Evolutionary conservation across 225 moss, liverwort and hornwort genomes (phyloP).

Genomic region (Lunularia cruciata): DNA sequence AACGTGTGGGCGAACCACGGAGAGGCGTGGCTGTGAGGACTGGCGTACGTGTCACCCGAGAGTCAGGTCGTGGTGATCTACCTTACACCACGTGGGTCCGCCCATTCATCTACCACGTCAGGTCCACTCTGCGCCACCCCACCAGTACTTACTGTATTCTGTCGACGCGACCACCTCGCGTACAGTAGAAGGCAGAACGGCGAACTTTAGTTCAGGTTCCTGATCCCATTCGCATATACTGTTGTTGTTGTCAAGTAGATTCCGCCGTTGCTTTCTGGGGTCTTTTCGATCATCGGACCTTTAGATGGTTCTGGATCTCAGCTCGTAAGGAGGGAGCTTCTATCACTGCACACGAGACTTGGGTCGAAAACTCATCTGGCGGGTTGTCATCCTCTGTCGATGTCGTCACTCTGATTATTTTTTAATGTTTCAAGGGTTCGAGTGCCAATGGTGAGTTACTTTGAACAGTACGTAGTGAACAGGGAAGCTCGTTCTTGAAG

Average conservation of each 20-base stretch:
- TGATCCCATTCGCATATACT: background rate
- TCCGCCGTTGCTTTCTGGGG: too few relatives aligned
- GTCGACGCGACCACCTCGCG: background rate
- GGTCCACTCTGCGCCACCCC: background rate
- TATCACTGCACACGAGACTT: too few relatives aligned
- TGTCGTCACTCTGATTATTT: background rate
- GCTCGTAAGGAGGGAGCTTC: too few relatives aligned
- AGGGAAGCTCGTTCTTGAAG: background rate
- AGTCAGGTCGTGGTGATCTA: background rate
- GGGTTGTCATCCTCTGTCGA: background rate
- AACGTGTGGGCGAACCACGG: background rate
- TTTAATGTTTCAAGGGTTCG: too few relatives aligned
- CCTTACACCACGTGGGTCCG: slow-evolving; percentile 2
- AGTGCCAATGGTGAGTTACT: too few relatives aligned
- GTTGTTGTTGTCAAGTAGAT: background rate
- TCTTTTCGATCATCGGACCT: too few relatives aligned
- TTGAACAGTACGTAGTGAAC: too few relatives aligned
- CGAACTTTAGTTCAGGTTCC: too few relatives aligned
- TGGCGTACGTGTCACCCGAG: background rate
- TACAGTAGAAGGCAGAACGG: background rate
- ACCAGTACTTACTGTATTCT: too few relatives aligned
- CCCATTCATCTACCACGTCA: background rate
- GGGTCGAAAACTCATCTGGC: too few relatives aligned
- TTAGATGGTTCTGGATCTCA: too few relatives aligned
- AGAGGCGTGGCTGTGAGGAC: background rate